A percentile compares a stretch with the other conserved stretches of the same genome.
phyloP scores from a whole-genome alignment of 2,329 filamentous ascomycete genomes.

The Helminthosporium solani region DNA sequence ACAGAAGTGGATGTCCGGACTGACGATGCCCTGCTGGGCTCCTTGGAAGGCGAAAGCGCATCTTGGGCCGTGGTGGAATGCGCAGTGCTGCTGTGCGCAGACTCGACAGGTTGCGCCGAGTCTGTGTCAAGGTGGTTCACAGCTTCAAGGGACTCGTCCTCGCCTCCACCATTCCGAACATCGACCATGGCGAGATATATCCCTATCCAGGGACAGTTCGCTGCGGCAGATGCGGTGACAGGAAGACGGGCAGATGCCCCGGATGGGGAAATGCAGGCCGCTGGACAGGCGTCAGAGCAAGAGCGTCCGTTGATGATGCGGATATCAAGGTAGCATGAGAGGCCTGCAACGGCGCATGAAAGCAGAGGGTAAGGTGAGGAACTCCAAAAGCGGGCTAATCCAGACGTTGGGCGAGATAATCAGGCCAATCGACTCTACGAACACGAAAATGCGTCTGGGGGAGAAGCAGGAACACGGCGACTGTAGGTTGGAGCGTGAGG shows the following conservation, averaged over 20 bases:
- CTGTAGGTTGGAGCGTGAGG: slow-evolving; percentile 2
- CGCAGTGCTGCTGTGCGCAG: slow-evolving; percentile 27
- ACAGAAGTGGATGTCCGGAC: slow-evolving; percentile 38
- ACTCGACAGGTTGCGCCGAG: slow-evolving; percentile 30
- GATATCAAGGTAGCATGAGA: slow-evolving; percentile 42
- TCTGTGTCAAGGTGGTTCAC: slow-evolving; percentile 32
- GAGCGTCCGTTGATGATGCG: slow-evolving; percentile 27
- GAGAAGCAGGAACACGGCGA: slow-evolving; percentile 1
- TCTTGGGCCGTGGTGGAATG: slow-evolving; percentile 24
- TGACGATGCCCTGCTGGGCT: slow-evolving; percentile 37
- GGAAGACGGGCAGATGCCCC: slow-evolving; percentile 13
- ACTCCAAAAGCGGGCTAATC: background rate
- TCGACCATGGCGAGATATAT: slow-evolving; percentile 37
- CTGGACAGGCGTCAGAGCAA: slow-evolving; percentile 24
- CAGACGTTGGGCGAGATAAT: slow-evolving; percentile 4
- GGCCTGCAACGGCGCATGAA: slow-evolving; percentile 30
- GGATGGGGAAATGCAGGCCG: slow-evolving; percentile 20
- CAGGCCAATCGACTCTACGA: background rate
- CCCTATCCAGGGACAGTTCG: slow-evolving; percentile 20
- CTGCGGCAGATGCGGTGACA: slow-evolving; percentile 16
- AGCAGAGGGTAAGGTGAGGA: slow-evolving; percentile 2
- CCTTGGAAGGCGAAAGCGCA: slow-evolving; percentile 31
- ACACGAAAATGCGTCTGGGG: background rate
- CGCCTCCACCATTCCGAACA: slow-evolving; percentile 39
- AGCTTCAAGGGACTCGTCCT: slow-evolving; percentile 32